Conservation (phyloP, 2,329 filamentous ascomycete species). For the Calycina herbarum region DNA sequence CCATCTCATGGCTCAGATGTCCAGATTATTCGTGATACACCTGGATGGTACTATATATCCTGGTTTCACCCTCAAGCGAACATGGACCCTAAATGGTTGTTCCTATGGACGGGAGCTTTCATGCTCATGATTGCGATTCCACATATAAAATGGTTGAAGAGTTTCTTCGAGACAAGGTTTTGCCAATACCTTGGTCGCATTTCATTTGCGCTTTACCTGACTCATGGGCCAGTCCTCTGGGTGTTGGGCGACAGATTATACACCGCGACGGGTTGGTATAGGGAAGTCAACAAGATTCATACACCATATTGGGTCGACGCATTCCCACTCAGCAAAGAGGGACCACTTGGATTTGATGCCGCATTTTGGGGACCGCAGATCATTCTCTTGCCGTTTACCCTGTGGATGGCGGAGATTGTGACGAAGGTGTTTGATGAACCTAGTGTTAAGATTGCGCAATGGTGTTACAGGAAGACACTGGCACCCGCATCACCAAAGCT, state of each 20-base stretch:
- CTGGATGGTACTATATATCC: conserved; percentile 45
- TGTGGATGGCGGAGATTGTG: conserved; percentile 58
- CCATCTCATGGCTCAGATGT: conserved; percentile 52
- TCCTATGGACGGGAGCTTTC: conserved; percentile 59
- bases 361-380: conserved; percentile 60
- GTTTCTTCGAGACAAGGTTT: conserved; percentile 58
- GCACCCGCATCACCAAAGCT: conserved; percentile 7
- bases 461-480: conserved; percentile 54
- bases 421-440: conserved; percentile 62
- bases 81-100: conserved; percentile 69
- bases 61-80: conserved; percentile 65
- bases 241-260: conserved; percentile 64
- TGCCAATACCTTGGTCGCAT: conserved; percentile 63
- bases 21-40: conserved; percentile 51
- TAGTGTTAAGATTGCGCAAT: conserved; percentile 56
- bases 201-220: conserved; percentile 62
- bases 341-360: conserved; percentile 61
- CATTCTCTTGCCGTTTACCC: conserved; percentile 58
- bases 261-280: conserved; percentile 56
- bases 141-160: conserved; percentile 57
- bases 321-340: conserved; percentile 59
- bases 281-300: conserved; percentile 48
- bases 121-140: conserved; percentile 57
- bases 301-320: conserved; percentile 58
- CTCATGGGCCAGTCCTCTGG: conserved; percentile 63